A percentile compares a stretch with the other conserved stretches of the same genome.
phyloP scores from a whole-genome alignment of 1,139 yeast species.

The Candida anutae region DNA sequence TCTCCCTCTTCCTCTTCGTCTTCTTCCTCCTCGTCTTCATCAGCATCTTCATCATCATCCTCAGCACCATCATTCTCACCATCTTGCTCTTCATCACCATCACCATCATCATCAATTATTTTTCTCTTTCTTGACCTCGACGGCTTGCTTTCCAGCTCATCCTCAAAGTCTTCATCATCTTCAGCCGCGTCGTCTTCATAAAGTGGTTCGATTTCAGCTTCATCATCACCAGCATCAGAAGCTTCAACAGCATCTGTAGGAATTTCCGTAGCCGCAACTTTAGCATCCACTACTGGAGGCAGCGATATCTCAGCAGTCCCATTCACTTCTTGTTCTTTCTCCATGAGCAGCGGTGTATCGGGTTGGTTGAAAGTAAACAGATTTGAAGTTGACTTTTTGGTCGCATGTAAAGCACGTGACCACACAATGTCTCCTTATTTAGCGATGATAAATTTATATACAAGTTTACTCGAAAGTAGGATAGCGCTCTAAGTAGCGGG shows the following conservation, averaged over 20 bases:
- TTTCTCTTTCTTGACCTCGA: constrained; percentile 12
- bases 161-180: constrained; percentile 12
- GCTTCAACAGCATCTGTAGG: no score
- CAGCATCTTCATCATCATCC: constrained; percentile 2
- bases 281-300: not conserved
- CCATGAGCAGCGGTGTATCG: no score
- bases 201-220: constrained; percentile 1
- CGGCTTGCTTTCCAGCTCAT: constrained; percentile 12
- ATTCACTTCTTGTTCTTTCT: no score
- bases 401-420: no score
- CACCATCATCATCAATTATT: constrained; percentile 15
- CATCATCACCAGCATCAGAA: no score
- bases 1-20: constrained; percentile 3
- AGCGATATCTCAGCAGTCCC: no score
- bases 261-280: constrained; percentile 1
- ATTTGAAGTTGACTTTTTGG: no score
- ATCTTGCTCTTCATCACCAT: constrained; percentile 13
- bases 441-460: constrained; percentile 2
- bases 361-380: no score
- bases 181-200: constrained; percentile 10
- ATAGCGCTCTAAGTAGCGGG: constrained; percentile 2
- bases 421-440: no score
- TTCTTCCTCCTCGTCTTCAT: constrained; percentile 2
- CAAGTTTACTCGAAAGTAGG: constrained; percentile 3
- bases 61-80: constrained; percentile 9